Evolutionary conservation across 2,329 filamentous ascomycete species (phyloP).

Genomic region (Colletotrichum sp.): DNA sequence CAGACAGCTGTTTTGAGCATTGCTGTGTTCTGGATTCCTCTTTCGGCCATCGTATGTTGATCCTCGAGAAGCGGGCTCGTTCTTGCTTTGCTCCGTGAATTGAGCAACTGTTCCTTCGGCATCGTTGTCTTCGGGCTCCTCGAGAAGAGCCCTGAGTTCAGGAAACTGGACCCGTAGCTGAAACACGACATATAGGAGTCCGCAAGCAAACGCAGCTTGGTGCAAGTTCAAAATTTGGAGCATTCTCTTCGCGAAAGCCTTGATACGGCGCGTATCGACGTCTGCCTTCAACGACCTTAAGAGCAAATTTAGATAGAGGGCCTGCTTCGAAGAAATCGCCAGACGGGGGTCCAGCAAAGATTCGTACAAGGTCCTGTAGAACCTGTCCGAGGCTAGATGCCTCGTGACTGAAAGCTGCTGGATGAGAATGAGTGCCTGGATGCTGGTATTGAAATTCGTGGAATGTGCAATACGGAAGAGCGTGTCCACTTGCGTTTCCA

Average conservation of each 20-base stretch:
- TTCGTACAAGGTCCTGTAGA: slow-evolving; percentile 95
- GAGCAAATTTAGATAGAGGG: slow-evolving; percentile 91
- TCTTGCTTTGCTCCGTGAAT: slow-evolving; percentile 27
- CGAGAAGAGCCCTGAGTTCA: slow-evolving; percentile 77
- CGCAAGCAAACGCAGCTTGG: slow-evolving; percentile 90
- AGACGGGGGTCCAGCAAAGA: slow-evolving; percentile 90
- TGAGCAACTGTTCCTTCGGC: slow-evolving; percentile 43
- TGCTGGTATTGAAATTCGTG: slow-evolving; percentile 97
- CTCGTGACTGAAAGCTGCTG: slow-evolving; percentile 87
- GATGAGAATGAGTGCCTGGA: slow-evolving; percentile 93
- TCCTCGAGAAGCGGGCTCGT: slow-evolving; percentile 19
- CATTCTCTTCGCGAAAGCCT: slow-evolving; percentile 94
- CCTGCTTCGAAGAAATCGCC: slow-evolving; percentile 89
- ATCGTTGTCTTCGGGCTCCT: slow-evolving; percentile 79
- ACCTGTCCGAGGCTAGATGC: slow-evolving; percentile 84
- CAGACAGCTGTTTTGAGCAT: slow-evolving; percentile 89
- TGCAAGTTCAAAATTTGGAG: slow-evolving; percentile 87
- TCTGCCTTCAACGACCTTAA: slow-evolving; percentile 90
- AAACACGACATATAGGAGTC: slow-evolving; percentile 86
- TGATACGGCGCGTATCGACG: slow-evolving; percentile 87
- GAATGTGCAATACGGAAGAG: slow-evolving; percentile 97
- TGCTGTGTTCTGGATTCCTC: slow-evolving; percentile 88
- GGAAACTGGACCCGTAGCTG: slow-evolving; percentile 83
- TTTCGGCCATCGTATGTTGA: slow-evolving; percentile 84
- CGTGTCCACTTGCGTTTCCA: slow-evolving; percentile 90